Evolutionary conservation across 2,329 filamentous ascomycete genomes (phyloP).

Genomic region (Neonectria neomacrospora): DNA sequence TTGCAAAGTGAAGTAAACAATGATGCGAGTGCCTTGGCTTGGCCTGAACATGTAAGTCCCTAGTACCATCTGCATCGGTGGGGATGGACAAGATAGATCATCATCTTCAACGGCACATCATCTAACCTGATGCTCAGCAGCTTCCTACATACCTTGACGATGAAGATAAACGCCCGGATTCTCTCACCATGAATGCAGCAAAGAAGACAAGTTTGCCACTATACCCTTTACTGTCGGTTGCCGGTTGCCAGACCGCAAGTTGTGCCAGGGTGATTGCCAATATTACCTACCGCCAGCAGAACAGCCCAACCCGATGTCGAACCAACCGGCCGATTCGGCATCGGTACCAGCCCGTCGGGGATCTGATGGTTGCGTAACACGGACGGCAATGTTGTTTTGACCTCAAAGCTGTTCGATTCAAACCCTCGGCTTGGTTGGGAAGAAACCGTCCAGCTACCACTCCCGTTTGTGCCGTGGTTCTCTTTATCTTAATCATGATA

Average conservation of each 20-base stretch:
- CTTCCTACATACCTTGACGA: not conserved
- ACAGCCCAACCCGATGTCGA: not conserved
- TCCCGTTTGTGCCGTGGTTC: no score
- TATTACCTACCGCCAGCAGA: not conserved
- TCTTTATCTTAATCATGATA: no score
- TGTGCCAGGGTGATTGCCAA: conserved; percentile 8
- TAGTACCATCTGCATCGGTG: not conserved
- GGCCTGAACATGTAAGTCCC: not conserved
- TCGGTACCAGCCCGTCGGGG: not conserved
- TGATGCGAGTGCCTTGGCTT: not conserved
- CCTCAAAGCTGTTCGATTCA: not conserved
- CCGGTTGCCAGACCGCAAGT: conserved; percentile 15
- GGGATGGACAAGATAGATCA: not conserved
- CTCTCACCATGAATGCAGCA: not conserved
- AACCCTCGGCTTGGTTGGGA: no score
- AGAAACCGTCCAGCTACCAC: no score
- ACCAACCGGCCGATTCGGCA: not conserved
- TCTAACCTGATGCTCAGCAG: not conserved
- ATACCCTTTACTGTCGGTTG: not conserved
- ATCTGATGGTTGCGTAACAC: not conserved
- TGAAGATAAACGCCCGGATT: not conserved
- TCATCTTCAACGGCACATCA: not conserved
- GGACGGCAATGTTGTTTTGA: not conserved
- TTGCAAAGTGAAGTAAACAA: not conserved
- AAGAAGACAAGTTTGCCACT: not conserved